These are phyloP conservation scores for Chenopodium album DNA, from an alignment of 148 eudicot genomes.

Conservation along the genomic window DNA sequence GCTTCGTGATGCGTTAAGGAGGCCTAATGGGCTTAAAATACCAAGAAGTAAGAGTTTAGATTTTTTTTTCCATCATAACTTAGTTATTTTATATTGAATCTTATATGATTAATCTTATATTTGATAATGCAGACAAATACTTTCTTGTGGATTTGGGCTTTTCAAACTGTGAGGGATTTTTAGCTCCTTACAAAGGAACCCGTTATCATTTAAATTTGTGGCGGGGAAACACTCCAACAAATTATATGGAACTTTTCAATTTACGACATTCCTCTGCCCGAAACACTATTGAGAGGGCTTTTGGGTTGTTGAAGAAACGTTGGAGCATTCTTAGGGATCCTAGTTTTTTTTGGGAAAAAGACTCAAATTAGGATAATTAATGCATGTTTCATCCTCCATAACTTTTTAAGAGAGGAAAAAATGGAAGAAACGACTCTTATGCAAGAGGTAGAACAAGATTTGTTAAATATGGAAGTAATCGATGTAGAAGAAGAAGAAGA, in stretches of 20 bases:
- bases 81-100: too few relatives aligned
- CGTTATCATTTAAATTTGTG: constrained; percentile 4
- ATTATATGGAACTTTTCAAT: constrained; percentile 9
- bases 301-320: too few relatives aligned
- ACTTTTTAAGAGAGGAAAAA: neutral
- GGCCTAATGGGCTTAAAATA: too few relatives aligned
- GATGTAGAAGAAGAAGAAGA: neutral
- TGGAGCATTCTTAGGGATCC: neutral
- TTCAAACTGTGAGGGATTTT: neutral
- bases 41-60: too few relatives aligned
- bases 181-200: constrained; percentile 10
- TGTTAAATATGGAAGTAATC: too few relatives aligned
- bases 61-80: too few relatives aligned
- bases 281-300: too few relatives aligned
- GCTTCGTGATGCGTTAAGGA: too few relatives aligned
- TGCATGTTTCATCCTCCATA: constrained; percentile 5
- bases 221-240: constrained; percentile 15
- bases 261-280: neutral
- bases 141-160: constrained; percentile 12
- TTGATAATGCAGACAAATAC: neutral
- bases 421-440: too few relatives aligned
- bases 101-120: neutral
- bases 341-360: constrained; percentile 16
- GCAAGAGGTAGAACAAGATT: too few relatives aligned
- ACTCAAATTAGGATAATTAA: neutral